These are phyloP conservation scores for Vicia sativa DNA, from an alignment of 306 rosid species.

Conservation along the genomic window DNA sequence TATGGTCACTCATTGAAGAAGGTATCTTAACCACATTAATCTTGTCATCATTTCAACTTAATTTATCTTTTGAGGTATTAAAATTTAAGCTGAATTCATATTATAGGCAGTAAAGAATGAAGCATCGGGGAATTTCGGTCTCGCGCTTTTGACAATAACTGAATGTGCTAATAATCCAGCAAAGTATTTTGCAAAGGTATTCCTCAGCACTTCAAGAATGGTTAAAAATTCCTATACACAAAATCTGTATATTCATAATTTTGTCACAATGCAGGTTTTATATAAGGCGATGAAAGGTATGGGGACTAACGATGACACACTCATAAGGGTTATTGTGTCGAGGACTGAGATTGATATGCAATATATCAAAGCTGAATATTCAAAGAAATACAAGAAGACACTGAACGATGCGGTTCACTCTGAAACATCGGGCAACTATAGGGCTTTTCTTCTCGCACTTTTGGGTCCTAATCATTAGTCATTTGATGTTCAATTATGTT, in stretches of 20 bases:
- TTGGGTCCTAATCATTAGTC: constrained; percentile 57
- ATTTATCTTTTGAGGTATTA: constrained; percentile 2
- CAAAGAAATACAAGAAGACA: constrained; percentile 52
- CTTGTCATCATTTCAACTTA: background rate
- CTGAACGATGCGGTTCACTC: constrained; percentile 69
- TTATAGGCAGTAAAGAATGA: constrained; percentile 69
- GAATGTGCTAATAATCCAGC: constrained; percentile 59
- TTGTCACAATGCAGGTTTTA: constrained; percentile 53
- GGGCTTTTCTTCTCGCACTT: constrained; percentile 65
- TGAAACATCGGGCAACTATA: constrained; percentile 71
- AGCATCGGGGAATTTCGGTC: constrained; percentile 59
- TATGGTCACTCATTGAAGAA: constrained; percentile 63
- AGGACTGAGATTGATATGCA: constrained; percentile 80
- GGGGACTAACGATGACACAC: constrained; percentile 64
- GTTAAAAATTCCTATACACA: background rate
- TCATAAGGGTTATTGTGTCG: constrained; percentile 65
- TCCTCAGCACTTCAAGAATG: background rate
- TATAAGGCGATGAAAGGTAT: constrained; percentile 68
- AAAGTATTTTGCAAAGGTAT: constrained; percentile 49
- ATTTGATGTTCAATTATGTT: constrained; percentile 10
- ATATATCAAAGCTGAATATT: constrained; percentile 64
- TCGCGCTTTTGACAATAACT: constrained; percentile 62
- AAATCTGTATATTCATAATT: background rate
- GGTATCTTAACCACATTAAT: constrained; percentile 41
- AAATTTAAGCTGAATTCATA: constrained; percentile 5